Conservation (phyloP, 176 grass and related monocot genomes). For the Triticum monococcum region DNA sequence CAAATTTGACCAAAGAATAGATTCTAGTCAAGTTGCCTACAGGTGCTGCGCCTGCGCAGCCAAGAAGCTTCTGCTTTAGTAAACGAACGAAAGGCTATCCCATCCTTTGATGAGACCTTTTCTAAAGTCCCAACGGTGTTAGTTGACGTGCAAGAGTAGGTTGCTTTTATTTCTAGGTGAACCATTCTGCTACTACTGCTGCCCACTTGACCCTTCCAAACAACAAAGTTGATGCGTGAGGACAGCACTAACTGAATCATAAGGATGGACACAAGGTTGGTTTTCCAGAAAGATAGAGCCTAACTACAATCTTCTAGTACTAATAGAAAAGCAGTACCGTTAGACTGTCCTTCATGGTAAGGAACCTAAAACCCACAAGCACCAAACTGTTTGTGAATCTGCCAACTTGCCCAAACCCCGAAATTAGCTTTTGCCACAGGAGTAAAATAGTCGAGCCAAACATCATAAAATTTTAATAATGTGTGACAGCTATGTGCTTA, state of each 20-base stretch:
- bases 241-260: constrained; percentile 43
- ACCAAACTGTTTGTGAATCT: constrained; percentile 35
- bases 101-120: constrained; percentile 33
- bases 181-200: constrained; percentile 33
- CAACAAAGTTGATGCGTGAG: constrained; percentile 49
- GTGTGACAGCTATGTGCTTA: background rate
- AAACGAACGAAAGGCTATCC: constrained; percentile 50
- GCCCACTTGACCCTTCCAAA: constrained; percentile 39
- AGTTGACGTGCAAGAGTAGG: constrained; percentile 62
- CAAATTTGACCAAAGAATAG: constrained; percentile 51
- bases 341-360: constrained; percentile 16
- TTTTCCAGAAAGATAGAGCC: constrained; percentile 23
- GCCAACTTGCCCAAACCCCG: constrained; percentile 6
- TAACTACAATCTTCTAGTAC: constrained; percentile 18
- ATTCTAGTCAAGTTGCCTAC: constrained; percentile 23
- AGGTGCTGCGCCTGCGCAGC: constrained; percentile 9
- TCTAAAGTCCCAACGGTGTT: constrained; percentile 36
- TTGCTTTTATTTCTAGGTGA: constrained; percentile 52
- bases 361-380: constrained; percentile 43
- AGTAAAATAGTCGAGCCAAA: background rate
- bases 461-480: background rate
- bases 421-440: background rate
- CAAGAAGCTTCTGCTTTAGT: constrained; percentile 52
- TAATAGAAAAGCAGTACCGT: constrained; percentile 33
- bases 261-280: constrained; percentile 27